These are phyloP conservation scores for Carallia brachiata DNA, from an alignment of 345 rosid species.

Conservation along the genomic window DNA sequence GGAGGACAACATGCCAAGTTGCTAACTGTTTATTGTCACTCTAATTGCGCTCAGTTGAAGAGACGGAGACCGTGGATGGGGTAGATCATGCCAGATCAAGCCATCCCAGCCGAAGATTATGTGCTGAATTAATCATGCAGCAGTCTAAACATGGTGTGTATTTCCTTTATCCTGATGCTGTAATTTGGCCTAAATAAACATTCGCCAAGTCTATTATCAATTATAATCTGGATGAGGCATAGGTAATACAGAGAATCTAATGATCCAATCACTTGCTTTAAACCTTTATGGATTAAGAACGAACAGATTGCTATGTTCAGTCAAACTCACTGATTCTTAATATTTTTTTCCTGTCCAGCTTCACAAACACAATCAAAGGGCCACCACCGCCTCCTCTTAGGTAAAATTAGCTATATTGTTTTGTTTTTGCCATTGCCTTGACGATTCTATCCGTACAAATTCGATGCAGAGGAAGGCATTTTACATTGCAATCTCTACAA, in stretches of 20 bases:
- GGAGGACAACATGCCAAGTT: too few relatives aligned
- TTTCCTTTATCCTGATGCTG: constrained; percentile 4
- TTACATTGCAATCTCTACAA: constrained; percentile 32
- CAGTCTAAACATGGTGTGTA: constrained; percentile 42
- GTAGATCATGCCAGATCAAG: constrained; percentile 16
- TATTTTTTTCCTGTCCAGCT: constrained; percentile 25
- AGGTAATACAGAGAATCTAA: too few relatives aligned
- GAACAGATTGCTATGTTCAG: background rate
- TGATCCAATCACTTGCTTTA: too few relatives aligned
- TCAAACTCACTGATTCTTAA: background rate
- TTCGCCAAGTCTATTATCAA: too few relatives aligned
- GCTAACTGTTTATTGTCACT: too few relatives aligned
- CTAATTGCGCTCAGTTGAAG: constrained; percentile 18
- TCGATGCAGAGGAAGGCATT: constrained; percentile 33
- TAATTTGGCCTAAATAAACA: too few relatives aligned
- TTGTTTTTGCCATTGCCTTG: background rate
- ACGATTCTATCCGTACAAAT: background rate
- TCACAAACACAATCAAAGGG: constrained; percentile 39
- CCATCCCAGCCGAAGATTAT: constrained; percentile 22
- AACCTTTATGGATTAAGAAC: too few relatives aligned
- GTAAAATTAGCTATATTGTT: constrained; percentile 19
- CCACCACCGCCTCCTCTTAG: constrained; percentile 31
- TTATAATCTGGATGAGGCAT: too few relatives aligned
- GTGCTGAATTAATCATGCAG: constrained; percentile 32
- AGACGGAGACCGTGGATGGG: constrained; percentile 8